phyloP scores from a whole-genome alignment of 2,329 filamentous ascomycete species.

The Talaromyces islandicus region DNA sequence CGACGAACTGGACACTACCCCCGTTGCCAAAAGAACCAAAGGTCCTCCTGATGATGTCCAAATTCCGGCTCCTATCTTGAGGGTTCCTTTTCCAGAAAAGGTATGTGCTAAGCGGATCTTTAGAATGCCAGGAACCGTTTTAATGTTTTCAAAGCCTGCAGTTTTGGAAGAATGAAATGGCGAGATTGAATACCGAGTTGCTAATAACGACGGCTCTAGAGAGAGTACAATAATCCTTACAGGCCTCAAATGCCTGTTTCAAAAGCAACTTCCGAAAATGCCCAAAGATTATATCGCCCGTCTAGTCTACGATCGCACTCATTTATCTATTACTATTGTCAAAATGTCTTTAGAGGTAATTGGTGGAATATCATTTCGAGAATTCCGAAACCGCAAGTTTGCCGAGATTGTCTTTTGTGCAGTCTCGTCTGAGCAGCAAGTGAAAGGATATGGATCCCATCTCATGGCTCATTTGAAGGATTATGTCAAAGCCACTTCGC shows the following conservation, averaged over 20 bases:
- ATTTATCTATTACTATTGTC: conserved; percentile 92
- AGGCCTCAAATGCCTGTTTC: conserved; percentile 93
- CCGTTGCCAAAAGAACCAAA: conserved; percentile 22
- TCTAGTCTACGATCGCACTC: conserved; percentile 92
- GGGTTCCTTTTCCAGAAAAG: conserved; percentile 85
- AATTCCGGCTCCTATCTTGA: conserved; percentile 49
- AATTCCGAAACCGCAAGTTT: conserved; percentile 85
- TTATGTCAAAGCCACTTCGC: conserved; percentile 93
- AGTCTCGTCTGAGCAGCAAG: conserved; percentile 94
- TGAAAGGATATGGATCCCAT: conserved; percentile 96
- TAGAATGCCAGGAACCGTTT: background rate
- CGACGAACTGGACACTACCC: conserved; percentile 37
- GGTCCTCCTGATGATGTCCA: conserved; percentile 42
- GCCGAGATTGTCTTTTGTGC: conserved; percentile 99
- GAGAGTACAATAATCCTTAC: conserved; percentile 91
- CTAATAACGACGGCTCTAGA: conserved; percentile 86
- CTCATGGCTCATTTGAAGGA: conserved; percentile 97
- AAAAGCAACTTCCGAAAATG: conserved; percentile 98
- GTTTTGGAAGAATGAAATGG: conserved; percentile 89
- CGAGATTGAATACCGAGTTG: conserved; percentile 93
- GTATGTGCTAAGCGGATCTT: conserved; percentile 34
- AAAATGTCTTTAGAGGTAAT: conserved; percentile 93
- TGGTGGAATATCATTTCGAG: conserved; percentile 86
- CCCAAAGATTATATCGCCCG: conserved; percentile 98
- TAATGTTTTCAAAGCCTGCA: conserved; percentile 54